Percentiles rank a stretch among this genome's conserved stretches.
Evolutionary conservation across 2,329 filamentous ascomycete species (phyloP).

Genomic region (Aureobasidium leucospermi): DNA sequence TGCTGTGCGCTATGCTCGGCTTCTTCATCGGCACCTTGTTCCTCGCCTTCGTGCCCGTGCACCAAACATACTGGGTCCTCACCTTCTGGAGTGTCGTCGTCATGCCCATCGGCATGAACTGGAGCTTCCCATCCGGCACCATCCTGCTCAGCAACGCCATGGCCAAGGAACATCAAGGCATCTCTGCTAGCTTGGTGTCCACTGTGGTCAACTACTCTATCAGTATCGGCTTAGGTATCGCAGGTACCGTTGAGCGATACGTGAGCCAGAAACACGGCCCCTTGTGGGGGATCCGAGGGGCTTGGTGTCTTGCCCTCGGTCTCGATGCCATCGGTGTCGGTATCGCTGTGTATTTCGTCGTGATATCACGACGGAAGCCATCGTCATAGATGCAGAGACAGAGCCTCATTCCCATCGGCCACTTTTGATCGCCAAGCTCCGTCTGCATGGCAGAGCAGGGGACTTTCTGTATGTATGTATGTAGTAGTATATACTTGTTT

Average conservation of each 20-base stretch:
- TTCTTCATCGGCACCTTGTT: constrained; percentile 33
- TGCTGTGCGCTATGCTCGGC: constrained; percentile 28
- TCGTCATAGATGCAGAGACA: background rate
- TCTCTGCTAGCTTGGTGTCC: constrained; percentile 48
- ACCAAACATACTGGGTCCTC: constrained; percentile 55
- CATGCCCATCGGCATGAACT: constrained; percentile 57
- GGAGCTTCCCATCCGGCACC: constrained; percentile 54
- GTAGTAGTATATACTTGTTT: background rate
- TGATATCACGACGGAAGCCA: background rate
- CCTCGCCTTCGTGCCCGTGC: constrained; percentile 36
- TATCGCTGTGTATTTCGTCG: constrained; percentile 13
- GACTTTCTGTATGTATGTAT: background rate
- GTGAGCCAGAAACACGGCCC: constrained; percentile 5
- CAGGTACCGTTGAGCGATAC: constrained; percentile 36
- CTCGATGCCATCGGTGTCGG: constrained; percentile 6
- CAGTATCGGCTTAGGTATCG: constrained; percentile 19
- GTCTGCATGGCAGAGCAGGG: background rate
- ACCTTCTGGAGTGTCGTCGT: constrained; percentile 50
- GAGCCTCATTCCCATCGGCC: background rate
- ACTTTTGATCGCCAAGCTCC: background rate
- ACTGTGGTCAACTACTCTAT: constrained; percentile 35
- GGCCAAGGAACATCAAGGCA: constrained; percentile 37
- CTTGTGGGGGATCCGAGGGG: constrained; percentile 5
- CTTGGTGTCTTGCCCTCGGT: constrained; percentile 10
- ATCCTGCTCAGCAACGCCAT: constrained; percentile 50